phyloP scores from a whole-genome alignment of 352 stramenopile species.

The Globisporangium polare region DNA sequence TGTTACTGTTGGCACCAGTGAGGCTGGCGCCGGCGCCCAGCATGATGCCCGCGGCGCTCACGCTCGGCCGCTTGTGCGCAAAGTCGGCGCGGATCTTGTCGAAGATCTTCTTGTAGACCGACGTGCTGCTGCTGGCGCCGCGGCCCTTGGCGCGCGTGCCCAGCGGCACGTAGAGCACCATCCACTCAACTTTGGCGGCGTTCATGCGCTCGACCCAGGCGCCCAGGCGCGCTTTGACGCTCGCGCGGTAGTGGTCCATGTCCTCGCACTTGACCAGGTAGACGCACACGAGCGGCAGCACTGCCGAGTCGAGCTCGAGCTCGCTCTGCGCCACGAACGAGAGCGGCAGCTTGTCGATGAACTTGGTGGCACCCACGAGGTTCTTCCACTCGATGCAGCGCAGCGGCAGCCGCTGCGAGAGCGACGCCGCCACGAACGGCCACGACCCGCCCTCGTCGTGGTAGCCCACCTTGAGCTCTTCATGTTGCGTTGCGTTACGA shows the following conservation, averaged over 20 bases:
- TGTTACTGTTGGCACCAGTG: not conserved
- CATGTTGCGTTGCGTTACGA: not conserved
- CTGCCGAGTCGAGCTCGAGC: conserved; percentile 10
- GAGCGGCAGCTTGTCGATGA: conserved; percentile 32
- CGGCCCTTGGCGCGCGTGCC: conserved; percentile 58
- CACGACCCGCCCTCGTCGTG: conserved; percentile 74
- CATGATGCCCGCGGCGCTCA: conserved; percentile 14
- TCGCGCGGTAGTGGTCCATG: conserved; percentile 60
- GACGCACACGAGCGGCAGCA: conserved; percentile 49
- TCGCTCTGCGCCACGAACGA: conserved; percentile 34
- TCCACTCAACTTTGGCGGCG: conserved; percentile 58
- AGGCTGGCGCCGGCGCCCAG: conserved; percentile 1
- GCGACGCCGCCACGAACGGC: conserved; percentile 68
- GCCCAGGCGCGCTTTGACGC: conserved; percentile 40
- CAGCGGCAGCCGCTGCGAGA: conserved; percentile 59
- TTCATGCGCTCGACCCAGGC: conserved; percentile 78
- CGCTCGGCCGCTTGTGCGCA: conserved; percentile 31
- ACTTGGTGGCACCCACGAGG: conserved; percentile 50
- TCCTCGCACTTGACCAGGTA: conserved; percentile 87
- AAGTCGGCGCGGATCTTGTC: conserved; percentile 69
- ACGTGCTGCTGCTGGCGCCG: conserved; percentile 17
- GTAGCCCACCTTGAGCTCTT: conserved; percentile 65
- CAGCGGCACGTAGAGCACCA: conserved; percentile 84
- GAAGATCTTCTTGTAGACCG: conserved; percentile 79
- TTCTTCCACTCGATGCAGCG: conserved; percentile 82